These are phyloP conservation scores for Cladosporium phlei DNA, from an alignment of 2,329 filamentous ascomycete species.

Conservation along the genomic window DNA sequence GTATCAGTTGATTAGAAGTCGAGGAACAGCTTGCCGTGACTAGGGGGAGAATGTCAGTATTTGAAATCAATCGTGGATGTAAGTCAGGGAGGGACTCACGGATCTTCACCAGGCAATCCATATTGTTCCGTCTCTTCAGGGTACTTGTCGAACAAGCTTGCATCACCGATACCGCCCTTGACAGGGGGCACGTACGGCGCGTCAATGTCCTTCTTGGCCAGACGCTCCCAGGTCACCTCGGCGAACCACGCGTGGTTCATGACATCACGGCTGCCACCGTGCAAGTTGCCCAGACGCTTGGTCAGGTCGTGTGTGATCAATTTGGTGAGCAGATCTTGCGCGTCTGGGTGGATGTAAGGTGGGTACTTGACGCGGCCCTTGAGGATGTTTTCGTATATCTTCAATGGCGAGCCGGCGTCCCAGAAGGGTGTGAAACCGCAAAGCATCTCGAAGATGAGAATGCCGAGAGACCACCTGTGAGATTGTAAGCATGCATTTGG, in stretches of 20 bases:
- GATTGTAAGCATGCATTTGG: slow-evolving; percentile 6
- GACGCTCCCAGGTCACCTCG: slow-evolving; percentile 94
- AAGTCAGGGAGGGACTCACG: slow-evolving; percentile 58
- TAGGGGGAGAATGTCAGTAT: slow-evolving; percentile 34
- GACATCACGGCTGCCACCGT: slow-evolving; percentile 83
- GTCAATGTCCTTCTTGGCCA: slow-evolving; percentile 94
- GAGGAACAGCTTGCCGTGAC: slow-evolving; percentile 68
- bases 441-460: slow-evolving; percentile 98
- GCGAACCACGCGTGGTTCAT: slow-evolving; percentile 96
- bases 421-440: slow-evolving; percentile 99
- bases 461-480: slow-evolving; percentile 90
- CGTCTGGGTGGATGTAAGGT: slow-evolving; percentile 89
- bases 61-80: neutral
- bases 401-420: slow-evolving; percentile 96
- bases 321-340: slow-evolving; percentile 84
- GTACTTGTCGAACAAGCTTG: slow-evolving; percentile 96
- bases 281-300: slow-evolving; percentile 89
- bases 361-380: slow-evolving; percentile 95
- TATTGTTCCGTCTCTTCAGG: slow-evolving; percentile 95
- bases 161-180: slow-evolving; percentile 86
- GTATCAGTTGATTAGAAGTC: slow-evolving; percentile 65
- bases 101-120: slow-evolving; percentile 70
- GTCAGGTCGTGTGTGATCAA: slow-evolving; percentile 93
- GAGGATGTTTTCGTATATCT: slow-evolving; percentile 99
- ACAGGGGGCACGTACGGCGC: slow-evolving; percentile 96